Evolutionary conservation across 768 basidiomycete genomes (phyloP).

Genomic region (Lenzites betulinus): DNA sequence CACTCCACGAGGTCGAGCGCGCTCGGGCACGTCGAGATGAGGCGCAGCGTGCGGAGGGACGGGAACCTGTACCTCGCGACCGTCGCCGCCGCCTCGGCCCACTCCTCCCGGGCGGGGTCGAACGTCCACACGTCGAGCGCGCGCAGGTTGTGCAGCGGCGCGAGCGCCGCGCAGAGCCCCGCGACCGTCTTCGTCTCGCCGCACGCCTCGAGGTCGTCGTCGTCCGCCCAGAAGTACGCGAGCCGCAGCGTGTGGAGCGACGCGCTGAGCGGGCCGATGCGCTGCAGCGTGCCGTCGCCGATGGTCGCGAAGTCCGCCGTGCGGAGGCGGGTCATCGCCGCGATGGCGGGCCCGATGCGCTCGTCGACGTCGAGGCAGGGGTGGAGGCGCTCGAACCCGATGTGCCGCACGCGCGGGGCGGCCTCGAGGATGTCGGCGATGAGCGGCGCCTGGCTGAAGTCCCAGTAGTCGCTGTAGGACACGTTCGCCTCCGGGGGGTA

Average conservation of each 20-base stretch:
- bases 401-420: not conserved
- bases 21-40: not conserved
- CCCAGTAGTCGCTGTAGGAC: not conserved
- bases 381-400: conserved; percentile 4
- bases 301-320: not conserved
- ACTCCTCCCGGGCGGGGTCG: not conserved
- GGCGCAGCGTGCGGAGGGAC: not conserved
- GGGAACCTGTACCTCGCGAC: not conserved
- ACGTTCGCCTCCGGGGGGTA: not conserved
- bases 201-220: not conserved
- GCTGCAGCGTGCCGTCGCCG: conserved; percentile 1
- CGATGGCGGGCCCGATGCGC: conserved; percentile 4
- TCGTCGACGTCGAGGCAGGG: not conserved
- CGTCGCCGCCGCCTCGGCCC: not conserved
- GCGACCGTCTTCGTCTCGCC: conserved; percentile 5
- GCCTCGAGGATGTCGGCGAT: conserved; percentile 1
- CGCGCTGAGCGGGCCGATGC: not conserved
- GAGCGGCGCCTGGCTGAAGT: not conserved
- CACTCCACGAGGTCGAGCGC: conserved; percentile 5
- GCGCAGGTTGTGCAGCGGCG: not conserved
- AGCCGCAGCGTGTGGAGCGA: not conserved
- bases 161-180: not conserved
- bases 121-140: conserved; percentile 1
- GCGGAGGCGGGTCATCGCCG: not conserved
- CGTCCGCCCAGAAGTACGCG: conserved; percentile 2